Base-by-base conservation (phyloP, 139 green algal genomes). In the Tetraselmis chui region DNA sequence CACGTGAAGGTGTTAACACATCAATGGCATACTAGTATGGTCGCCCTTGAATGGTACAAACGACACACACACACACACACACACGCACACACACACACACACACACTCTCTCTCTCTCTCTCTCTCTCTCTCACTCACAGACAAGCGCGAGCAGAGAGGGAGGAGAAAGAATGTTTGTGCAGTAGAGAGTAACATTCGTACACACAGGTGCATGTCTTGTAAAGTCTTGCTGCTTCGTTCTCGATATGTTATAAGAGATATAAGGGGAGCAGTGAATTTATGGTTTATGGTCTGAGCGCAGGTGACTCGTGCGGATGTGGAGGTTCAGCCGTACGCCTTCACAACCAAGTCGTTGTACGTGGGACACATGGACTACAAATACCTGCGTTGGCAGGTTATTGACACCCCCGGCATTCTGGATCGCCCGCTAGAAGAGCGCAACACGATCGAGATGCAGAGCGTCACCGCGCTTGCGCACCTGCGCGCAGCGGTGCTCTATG, bases 331-430 rank as follows among this genome's bases (percentile, higher is more conserved):
- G 23, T 98, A 97, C 84, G 94, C 95, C 2, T 98, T 98, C 90
- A 98, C 95, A 79, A 98, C 95, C 77, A 98, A 98, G 91, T 91
- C 84, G 1, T 90, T 98, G 31, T 99, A 97, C 84, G 96, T 99
- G 78, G 97, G 97, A 0, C 97, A 99, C 92, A 97, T 92, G 58
- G 96, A 99, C 90, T 98, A 99, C 91, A 96, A 95, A 87, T 99
- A 99, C 86, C 90, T 99, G 82, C 92, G 95, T 2, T 89, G 82
- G 76, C 91, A 95, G 87, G 93, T 99, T 28, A 98, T 99, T 59
- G 97, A 99, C 92, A 99, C 97, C 0, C 97, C 97, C 2, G 97
- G 97, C 59, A 97, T 99, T 82, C 91, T 99, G 78, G 97, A 99
- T 89, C 83, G 97, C 0, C 97, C 97, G 0, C 89, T 99, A 81